phyloP scores from a whole-genome alignment of 75 land plant genomes.

The Pseudotsuga menziesii region DNA sequence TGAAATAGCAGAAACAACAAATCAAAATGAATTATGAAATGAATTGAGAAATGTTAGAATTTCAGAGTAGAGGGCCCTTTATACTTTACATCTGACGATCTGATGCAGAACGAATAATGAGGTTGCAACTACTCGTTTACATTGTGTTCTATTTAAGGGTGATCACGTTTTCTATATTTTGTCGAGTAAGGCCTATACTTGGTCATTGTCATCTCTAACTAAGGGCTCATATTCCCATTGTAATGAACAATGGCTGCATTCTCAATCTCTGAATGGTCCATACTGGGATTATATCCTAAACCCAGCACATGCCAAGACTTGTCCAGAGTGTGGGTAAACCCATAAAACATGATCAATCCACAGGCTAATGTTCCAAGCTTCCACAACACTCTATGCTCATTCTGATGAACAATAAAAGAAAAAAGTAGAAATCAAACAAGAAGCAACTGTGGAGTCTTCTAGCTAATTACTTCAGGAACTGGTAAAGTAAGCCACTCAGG shows the following conservation, averaged over 20 bases:
- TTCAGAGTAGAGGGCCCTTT: too few species aligned
- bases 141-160: slow-evolving; percentile 55
- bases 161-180: slow-evolving; percentile 60
- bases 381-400: slow-evolving; percentile 50
- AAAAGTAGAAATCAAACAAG: slow-evolving; percentile 29
- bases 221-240: slow-evolving; percentile 72
- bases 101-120: too few species aligned
- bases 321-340: slow-evolving; percentile 51
- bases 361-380: slow-evolving; percentile 53
- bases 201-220: slow-evolving; percentile 59
- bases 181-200: slow-evolving; percentile 63
- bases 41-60: too few species aligned
- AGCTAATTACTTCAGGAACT: slow-evolving; percentile 23
- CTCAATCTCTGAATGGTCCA: slow-evolving; percentile 41
- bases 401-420: slow-evolving; percentile 27
- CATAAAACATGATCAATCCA: slow-evolving; percentile 54
- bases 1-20: too few species aligned
- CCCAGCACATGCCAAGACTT: slow-evolving; percentile 79
- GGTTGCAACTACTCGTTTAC: slow-evolving; percentile 20
- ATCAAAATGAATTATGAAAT: too few species aligned
- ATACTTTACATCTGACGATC: too few species aligned
- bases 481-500: slow-evolving; percentile 19
- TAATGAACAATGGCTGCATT: slow-evolving; percentile 53
- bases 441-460: slow-evolving; percentile 29
- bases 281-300: slow-evolving; percentile 50